Evolutionary conservation across 2,329 filamentous ascomycete species (phyloP).

Genomic region (Sporothrix inflata): DNA sequence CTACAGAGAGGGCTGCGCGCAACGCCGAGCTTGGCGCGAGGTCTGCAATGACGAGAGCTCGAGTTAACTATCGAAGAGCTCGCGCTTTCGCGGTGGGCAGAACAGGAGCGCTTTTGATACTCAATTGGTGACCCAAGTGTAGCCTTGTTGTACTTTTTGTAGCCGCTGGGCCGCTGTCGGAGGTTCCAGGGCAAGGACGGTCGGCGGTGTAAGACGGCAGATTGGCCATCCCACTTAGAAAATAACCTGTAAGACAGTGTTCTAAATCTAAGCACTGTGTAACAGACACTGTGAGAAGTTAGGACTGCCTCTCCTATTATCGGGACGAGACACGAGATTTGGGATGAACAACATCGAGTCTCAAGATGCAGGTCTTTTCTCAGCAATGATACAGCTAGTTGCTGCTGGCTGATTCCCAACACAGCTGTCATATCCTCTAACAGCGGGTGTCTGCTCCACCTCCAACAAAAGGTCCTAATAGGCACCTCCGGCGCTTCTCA

Average conservation of each 20-base stretch:
- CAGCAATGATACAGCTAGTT: too few relatives aligned
- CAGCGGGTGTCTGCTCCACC: too few relatives aligned
- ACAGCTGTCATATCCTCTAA: too few relatives aligned
- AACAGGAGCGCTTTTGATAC: neutral
- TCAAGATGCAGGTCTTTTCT: neutral
- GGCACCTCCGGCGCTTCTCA: too few relatives aligned
- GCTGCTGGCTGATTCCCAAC: too few relatives aligned
- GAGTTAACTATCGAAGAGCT: neutral
- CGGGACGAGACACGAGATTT: neutral
- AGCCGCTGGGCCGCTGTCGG: conserved; percentile 9
- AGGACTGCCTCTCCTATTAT: neutral
- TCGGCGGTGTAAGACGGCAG: conserved; percentile 13
- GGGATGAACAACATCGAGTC: neutral
- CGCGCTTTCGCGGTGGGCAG: neutral
- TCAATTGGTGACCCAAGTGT: neutral
- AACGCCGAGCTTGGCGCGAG: conserved; percentile 17
- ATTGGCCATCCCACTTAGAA: neutral
- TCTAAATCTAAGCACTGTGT: neutral
- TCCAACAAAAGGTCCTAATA: too few relatives aligned
- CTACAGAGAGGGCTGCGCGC: neutral
- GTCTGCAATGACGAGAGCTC: neutral
- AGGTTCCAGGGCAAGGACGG: neutral
- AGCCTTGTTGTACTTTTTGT: neutral
- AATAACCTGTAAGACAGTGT: neutral
- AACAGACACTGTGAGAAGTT: neutral